Evolutionary conservation across 108 stramenopile genomes (phyloP).

Genomic region (Pseudonitzschia delicatissima): DNA sequence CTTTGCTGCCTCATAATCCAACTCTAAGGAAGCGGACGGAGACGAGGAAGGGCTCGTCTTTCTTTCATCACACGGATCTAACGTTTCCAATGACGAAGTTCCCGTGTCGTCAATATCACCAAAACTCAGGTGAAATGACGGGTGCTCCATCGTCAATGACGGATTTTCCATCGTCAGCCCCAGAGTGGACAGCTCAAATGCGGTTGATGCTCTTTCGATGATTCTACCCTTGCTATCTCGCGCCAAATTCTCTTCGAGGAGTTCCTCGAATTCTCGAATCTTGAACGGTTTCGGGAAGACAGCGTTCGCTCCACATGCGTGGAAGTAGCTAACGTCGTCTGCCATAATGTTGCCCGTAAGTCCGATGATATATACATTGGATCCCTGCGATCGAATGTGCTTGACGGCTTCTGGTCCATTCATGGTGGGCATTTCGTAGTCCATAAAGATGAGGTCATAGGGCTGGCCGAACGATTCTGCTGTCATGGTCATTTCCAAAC

Average conservation of each 20-base stretch:
- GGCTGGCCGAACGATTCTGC: neutral
- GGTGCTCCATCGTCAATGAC: too few species aligned
- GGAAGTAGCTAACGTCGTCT: constrained; percentile 37
- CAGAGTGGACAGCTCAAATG: neutral
- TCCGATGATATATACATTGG: constrained; percentile 32
- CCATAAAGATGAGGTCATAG: constrained; percentile 33
- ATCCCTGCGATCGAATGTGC: constrained; percentile 28
- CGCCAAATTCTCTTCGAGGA: neutral
- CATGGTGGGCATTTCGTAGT: constrained; percentile 32
- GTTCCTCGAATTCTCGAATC: constrained; percentile 17
- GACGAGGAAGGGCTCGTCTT: too few species aligned
- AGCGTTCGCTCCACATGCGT: constrained; percentile 28
- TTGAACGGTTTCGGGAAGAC: constrained; percentile 41
- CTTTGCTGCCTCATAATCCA: too few species aligned
- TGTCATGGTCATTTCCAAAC: constrained; percentile 23
- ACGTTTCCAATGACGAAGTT: too few species aligned
- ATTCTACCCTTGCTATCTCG: neutral
- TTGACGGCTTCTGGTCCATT: constrained; percentile 12
- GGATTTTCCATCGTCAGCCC: neutral
- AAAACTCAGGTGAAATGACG: too few species aligned
- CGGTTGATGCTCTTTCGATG: neutral
- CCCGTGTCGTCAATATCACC: too few species aligned
- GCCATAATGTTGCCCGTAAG: constrained; percentile 37
- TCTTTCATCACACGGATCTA: too few species aligned
- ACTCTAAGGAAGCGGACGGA: too few species aligned